A percentile compares a stretch with the other conserved stretches of the same genome.
Evolutionary conservation across 129 eudicot species (phyloP).

Genomic region (Centaurea solstitialis): DNA sequence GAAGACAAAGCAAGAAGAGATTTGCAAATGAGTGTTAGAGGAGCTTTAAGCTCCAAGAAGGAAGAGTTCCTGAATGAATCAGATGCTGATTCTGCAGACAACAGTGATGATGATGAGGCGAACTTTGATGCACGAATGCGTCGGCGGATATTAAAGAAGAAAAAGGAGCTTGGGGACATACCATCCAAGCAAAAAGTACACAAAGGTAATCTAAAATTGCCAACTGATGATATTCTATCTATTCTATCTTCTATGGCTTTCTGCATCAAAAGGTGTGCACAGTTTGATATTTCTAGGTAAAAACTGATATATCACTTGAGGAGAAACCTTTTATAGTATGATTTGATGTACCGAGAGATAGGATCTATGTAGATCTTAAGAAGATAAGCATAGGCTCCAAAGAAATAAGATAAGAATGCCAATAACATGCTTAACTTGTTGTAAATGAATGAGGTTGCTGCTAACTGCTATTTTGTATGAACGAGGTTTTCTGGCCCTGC

Average conservation of each 20-base stretch:
- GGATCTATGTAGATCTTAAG: neutral
- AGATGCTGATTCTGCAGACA: slow-evolving; percentile 44
- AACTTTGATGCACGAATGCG: slow-evolving; percentile 93
- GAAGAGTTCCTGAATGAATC: slow-evolving; percentile 55
- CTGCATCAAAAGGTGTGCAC: neutral
- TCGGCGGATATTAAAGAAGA: slow-evolving; percentile 67
- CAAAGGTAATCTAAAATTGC: slow-evolving; percentile 47
- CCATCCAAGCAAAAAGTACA: slow-evolving; percentile 53
- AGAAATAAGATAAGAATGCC: neutral
- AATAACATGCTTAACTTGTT: neutral
- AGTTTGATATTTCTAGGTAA: neutral
- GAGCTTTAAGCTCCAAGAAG: slow-evolving; percentile 65
- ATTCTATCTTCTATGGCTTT: neutral
- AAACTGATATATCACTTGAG: neutral
- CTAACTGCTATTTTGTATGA: neutral
- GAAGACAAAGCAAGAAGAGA: slow-evolving; percentile 64
- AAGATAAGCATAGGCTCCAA: neutral
- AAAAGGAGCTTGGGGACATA: slow-evolving; percentile 68
- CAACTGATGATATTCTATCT: neutral
- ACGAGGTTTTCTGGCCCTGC: no score
- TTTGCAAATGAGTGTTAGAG: slow-evolving; percentile 72
- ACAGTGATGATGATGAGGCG: slow-evolving; percentile 68
- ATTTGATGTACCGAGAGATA: neutral
- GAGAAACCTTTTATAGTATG: neutral
- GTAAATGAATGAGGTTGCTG: neutral